Percentiles rank a stretch among this genome's conserved stretches.
Evolutionary conservation across 2,329 filamentous ascomycete species (phyloP).

Genomic region (Reticulascus tulasneorum): DNA sequence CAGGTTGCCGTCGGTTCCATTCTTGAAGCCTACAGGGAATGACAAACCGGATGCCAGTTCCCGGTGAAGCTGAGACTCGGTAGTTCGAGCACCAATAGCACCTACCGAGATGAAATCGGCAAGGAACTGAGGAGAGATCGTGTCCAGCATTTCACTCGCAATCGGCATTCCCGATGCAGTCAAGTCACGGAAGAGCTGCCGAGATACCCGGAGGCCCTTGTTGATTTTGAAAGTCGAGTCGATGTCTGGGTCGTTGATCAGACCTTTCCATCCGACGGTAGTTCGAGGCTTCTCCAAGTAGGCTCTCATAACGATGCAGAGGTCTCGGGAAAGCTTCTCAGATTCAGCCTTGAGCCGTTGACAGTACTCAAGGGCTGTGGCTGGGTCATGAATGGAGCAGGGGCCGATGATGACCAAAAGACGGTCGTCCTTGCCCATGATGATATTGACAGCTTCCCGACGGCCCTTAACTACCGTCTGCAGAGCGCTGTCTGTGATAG

Average conservation of each 20-base stretch:
- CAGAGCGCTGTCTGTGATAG: constrained; percentile 59
- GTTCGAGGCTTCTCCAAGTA: constrained; percentile 99
- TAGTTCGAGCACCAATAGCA: constrained; percentile 92
- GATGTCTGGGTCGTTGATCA: constrained; percentile 99
- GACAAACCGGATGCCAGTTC: constrained; percentile 92
- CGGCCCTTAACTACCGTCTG: constrained; percentile 69
- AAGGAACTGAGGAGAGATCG: constrained; percentile 96
- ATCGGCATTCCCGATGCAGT: constrained; percentile 88
- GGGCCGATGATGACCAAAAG: constrained; percentile 93
- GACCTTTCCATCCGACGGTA: constrained; percentile 97
- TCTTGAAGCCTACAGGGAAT: constrained; percentile 99
- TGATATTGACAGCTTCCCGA: constrained; percentile 65
- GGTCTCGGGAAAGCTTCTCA: constrained; percentile 74
- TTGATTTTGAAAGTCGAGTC: constrained; percentile 98
- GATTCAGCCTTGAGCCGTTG: constrained; percentile 71
- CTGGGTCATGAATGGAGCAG: constrained; percentile 95
- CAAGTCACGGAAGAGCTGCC: constrained; percentile 89
- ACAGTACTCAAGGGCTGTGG: constrained; percentile 83
- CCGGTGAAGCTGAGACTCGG: constrained; percentile 92
- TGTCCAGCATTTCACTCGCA: constrained; percentile 97
- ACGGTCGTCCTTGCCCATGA: constrained; percentile 76
- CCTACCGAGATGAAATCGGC: constrained; percentile 94
- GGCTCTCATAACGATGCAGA: constrained; percentile 94
- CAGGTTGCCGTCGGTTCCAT: constrained; percentile 91
- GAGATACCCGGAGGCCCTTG: constrained; percentile 90